Evolutionary conservation across 2,329 filamentous ascomycete species (phyloP), one percentile per base, ranked within the genome.

Genomic region (Paraphoma sp.): DNA sequence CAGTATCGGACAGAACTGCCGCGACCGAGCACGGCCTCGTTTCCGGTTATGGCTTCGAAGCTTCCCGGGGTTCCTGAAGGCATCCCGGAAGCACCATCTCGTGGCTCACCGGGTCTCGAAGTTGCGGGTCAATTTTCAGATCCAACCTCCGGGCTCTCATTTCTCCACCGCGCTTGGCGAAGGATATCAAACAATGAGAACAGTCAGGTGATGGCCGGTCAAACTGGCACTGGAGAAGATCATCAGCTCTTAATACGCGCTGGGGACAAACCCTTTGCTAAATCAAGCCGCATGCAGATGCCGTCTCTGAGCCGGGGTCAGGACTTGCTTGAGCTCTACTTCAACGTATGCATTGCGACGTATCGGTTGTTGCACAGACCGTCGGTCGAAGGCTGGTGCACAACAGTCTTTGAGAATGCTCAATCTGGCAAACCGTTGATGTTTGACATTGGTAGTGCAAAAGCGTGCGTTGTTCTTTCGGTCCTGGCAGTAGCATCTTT

Each of bases 131-230:
- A 86, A 49, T 83, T 84, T 58, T 77, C 84, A n/a, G 84, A 84
- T 9, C 80, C 81, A 12, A 82, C 84, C 4, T 80, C 84, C 68
- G 68, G 81, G 43, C 70, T 83, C 65, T 77, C 84, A 63, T 81
- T 89, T 77, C 74, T 91, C 79, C 62, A 90, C 73, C 87, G 89
- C 81, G 79, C 89, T 82, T 80, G 90, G 87, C 72, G 89, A 81
- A 76, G 89, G 81, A 53, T 91, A 67, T 60, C 87, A 80, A 45
- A 87, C 81, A 41, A 88, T 81, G 48, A 87, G 81, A 79, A 78
- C 41, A 73, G 61, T 16, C 74, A 71, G 0, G 29, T 66, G 31
- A 33, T 63, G 28, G 54, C 48, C 11, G 63, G 65, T 0, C 52
- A 62, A 18, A 7, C 59, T 5, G 64, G 53, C 6, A 47, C 48